Percentiles rank a stretch among this genome's conserved stretches.
Evolutionary conservation across 108 stramenopile genomes (phyloP).

Genomic region (Licmophora abbreviata): DNA sequence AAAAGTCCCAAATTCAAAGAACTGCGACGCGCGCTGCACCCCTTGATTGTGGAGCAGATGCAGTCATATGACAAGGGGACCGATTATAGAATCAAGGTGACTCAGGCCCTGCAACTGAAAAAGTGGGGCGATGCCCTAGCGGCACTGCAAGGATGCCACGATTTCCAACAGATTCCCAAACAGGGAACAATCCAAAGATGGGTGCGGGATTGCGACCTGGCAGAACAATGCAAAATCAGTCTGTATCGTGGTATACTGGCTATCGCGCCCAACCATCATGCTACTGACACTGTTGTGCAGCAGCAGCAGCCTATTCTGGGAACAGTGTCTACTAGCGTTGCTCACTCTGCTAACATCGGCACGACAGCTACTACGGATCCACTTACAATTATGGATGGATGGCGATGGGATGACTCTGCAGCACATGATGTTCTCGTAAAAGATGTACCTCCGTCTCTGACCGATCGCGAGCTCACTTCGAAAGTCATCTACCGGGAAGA

Average conservation of each 20-base stretch:
- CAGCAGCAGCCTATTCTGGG: neutral
- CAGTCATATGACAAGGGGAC: constrained; percentile 5
- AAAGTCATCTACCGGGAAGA: too few species aligned
- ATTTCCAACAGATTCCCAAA: constrained; percentile 21
- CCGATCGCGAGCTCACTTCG: constrained; percentile 11
- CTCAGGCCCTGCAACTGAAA: constrained; percentile 8
- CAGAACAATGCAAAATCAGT: neutral
- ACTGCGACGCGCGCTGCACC: constrained; percentile 19
- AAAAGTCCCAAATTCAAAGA: too few species aligned
- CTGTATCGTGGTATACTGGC: constrained; percentile 1
- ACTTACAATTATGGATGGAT: neutral
- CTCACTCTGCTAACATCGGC: neutral
- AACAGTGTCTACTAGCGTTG: neutral
- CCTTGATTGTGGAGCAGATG: too few species aligned
- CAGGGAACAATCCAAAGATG: constrained; percentile 39
- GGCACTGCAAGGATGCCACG: constrained; percentile 12
- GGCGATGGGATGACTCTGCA: neutral
- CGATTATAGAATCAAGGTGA: constrained; percentile 13
- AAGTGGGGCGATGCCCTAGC: constrained; percentile 14
- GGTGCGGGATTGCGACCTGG: constrained; percentile 22
- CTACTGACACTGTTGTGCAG: neutral
- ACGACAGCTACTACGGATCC: neutral
- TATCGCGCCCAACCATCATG: neutral
- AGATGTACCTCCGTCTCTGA: neutral
- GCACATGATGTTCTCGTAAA: neutral